phyloP scores from a whole-genome alignment of 805 yeast species.

The Ogataea wickerhamii region DNA sequence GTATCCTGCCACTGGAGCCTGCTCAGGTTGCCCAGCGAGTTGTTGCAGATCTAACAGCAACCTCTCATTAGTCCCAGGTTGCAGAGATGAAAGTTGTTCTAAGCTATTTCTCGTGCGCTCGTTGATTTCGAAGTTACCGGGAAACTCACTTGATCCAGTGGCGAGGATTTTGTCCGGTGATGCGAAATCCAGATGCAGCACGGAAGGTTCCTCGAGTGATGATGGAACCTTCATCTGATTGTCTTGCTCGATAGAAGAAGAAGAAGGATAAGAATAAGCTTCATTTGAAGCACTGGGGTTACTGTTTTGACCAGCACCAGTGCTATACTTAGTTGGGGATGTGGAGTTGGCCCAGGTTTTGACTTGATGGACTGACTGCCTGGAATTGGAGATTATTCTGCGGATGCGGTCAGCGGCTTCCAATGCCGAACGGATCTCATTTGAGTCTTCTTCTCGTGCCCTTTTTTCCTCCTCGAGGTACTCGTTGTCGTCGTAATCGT shows the following conservation, averaged over 20 bases:
- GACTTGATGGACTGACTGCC: not conserved
- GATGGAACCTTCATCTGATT: not conserved
- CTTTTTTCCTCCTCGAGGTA: slow-evolving; percentile 19
- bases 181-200: slow-evolving; percentile 23
- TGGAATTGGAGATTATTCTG: slow-evolving; percentile 5
- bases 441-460: slow-evolving; percentile 15
- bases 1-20: not conserved
- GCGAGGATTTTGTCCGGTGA: slow-evolving; percentile 16
- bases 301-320: no score
- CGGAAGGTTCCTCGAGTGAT: not conserved
- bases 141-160: not conserved
- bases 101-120: not conserved
- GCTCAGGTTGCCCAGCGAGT: not conserved
- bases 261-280: not conserved
- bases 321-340: not conserved
- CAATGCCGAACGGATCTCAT: slow-evolving; percentile 8
- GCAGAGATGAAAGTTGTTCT: not conserved
- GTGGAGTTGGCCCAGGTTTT: not conserved
- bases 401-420: slow-evolving; percentile 6
- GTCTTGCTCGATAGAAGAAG: not conserved
- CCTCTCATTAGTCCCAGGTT: not conserved
- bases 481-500: slow-evolving; percentile 5
- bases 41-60: not conserved
- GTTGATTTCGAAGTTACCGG: not conserved
- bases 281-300: not conserved